Percentiles rank a stretch among this genome's conserved stretches.
These are phyloP conservation scores for Globisporangium solare DNA, from an alignment of 352 stramenopile genomes.

Conservation along the genomic window DNA sequence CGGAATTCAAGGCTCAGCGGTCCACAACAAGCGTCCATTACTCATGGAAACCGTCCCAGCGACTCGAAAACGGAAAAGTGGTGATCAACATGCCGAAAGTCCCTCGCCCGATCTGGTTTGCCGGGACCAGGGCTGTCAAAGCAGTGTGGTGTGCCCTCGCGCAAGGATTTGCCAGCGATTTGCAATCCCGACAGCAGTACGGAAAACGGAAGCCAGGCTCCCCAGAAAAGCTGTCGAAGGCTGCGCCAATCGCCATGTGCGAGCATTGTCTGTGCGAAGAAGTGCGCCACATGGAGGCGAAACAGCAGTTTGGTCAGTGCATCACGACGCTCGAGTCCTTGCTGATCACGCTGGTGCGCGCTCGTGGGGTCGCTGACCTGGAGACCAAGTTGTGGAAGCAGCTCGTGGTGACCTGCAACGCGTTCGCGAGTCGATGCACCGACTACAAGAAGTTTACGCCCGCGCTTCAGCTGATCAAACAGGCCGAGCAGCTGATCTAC, in stretches of 20 bases:
- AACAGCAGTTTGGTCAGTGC: slow-evolving; percentile 74
- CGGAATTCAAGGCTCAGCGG: neutral
- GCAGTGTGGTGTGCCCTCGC: slow-evolving; percentile 79
- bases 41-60: slow-evolving; percentile 65
- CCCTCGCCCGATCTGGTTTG: slow-evolving; percentile 82
- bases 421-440: slow-evolving; percentile 81
- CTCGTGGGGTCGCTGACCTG: slow-evolving; percentile 43
- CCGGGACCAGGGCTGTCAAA: slow-evolving; percentile 72
- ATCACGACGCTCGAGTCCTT: slow-evolving; percentile 75
- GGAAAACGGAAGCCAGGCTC: neutral
- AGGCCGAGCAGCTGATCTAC: slow-evolving; percentile 69
- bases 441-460: slow-evolving; percentile 78
- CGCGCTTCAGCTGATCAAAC: slow-evolving; percentile 83
- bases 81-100: slow-evolving; percentile 80
- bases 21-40: slow-evolving; percentile 35
- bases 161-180: slow-evolving; percentile 30
- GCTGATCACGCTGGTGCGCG: slow-evolving; percentile 63
- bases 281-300: slow-evolving; percentile 73
- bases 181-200: slow-evolving; percentile 12
- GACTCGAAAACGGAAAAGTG: slow-evolving; percentile 49
- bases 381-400: slow-evolving; percentile 86
- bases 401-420: slow-evolving; percentile 87
- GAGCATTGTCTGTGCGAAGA: slow-evolving; percentile 69
- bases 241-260: slow-evolving; percentile 27
- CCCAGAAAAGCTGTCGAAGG: slow-evolving; percentile 3